These are phyloP conservation scores for Oryza officinalis DNA, from an alignment of 176 grass and related monocot species.

Conservation along the genomic window DNA sequence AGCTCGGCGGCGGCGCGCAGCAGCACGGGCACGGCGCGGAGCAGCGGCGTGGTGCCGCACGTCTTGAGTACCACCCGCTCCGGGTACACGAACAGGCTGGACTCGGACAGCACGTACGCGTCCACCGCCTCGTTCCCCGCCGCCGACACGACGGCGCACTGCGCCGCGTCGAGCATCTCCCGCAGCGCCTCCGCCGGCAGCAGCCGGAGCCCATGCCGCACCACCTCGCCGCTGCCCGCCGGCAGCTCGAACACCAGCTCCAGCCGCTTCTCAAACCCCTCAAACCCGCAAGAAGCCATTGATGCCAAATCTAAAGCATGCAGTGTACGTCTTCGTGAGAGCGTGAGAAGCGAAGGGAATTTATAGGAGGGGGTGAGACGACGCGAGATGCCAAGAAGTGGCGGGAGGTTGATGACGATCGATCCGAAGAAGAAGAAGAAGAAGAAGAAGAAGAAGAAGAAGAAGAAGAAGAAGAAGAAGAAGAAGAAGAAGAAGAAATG, in stretches of 20 bases:
- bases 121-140: conserved; percentile 35
- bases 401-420: neutral
- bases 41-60: conserved; percentile 47
- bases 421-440: neutral
- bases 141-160: conserved; percentile 54
- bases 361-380: conserved; percentile 7
- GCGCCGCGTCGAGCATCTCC: conserved; percentile 35
- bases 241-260: conserved; percentile 38
- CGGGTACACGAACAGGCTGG: conserved; percentile 55
- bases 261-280: conserved; percentile 56
- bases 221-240: neutral
- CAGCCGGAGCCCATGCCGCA: conserved; percentile 32
- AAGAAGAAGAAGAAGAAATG: neutral
- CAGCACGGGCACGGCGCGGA: conserved; percentile 26
- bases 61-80: conserved; percentile 43
- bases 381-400: too few relatives aligned
- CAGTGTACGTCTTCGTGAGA: too few relatives aligned
- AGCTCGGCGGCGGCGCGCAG: conserved; percentile 24
- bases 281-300: conserved; percentile 32
- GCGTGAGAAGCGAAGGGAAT: neutral
- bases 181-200: conserved; percentile 8
- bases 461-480: neutral
- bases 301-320: too few relatives aligned
- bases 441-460: neutral
- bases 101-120: conserved; percentile 52